Evolutionary conservation across 2,329 filamentous ascomycete species (phyloP).

Genomic region (Bipolaris cookei): DNA sequence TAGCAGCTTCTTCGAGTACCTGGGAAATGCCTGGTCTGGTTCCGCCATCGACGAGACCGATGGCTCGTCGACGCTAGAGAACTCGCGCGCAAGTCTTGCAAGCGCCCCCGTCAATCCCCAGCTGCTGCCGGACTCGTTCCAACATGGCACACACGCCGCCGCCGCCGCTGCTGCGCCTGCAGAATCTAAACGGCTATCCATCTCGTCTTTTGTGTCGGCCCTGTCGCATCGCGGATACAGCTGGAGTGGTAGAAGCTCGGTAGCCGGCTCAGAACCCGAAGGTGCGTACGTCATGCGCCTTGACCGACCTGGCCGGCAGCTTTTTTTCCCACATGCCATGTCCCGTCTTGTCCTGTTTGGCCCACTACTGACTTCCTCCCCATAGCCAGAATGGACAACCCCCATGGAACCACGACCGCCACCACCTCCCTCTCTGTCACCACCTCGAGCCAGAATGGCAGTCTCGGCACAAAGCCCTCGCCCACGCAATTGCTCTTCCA

Average conservation of each 20-base stretch:
- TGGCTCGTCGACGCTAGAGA: slow-evolving; percentile 52
- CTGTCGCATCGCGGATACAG: slow-evolving; percentile 59
- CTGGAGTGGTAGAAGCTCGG: slow-evolving; percentile 56
- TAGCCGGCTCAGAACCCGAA: slow-evolving; percentile 55
- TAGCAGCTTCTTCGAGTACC: slow-evolving; percentile 48
- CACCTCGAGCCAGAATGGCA: slow-evolving; percentile 53
- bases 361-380: slow-evolving; percentile 14
- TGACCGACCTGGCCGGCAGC: background rate
- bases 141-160: slow-evolving; percentile 53
- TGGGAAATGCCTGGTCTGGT: slow-evolving; percentile 40
- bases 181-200: slow-evolving; percentile 70
- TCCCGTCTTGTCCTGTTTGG: slow-evolving; percentile 5
- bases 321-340: slow-evolving; percentile 10
- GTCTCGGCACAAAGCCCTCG: slow-evolving; percentile 47
- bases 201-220: slow-evolving; percentile 72
- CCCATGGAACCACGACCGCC: slow-evolving; percentile 50
- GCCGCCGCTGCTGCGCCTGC: slow-evolving; percentile 27
- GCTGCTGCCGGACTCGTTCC: slow-evolving; percentile 58
- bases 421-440: slow-evolving; percentile 54
- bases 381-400: slow-evolving; percentile 38
- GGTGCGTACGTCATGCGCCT: slow-evolving; percentile 44
- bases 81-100: slow-evolving; percentile 13
- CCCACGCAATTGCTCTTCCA: slow-evolving; percentile 47
- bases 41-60: slow-evolving; percentile 57
- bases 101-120: slow-evolving; percentile 31